These are phyloP conservation scores for Saccharum hybrid DNA, from an alignment of 202 grass and related monocot species.

Conservation along the genomic window DNA sequence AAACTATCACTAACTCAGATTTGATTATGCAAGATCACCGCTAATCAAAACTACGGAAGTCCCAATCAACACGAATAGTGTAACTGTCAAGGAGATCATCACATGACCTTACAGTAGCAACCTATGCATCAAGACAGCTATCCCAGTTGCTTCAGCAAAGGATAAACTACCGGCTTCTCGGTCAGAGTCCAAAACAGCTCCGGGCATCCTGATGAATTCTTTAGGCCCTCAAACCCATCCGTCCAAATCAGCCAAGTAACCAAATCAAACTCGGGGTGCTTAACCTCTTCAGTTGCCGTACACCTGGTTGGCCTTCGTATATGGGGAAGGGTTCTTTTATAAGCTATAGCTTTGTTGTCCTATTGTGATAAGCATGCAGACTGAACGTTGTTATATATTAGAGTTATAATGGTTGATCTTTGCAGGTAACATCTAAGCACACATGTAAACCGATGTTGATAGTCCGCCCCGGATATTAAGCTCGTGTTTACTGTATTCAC, in stretches of 20 bases:
- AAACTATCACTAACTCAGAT: not conserved
- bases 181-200: slow-evolving; percentile 11
- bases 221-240: slow-evolving; percentile 28
- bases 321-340: slow-evolving; percentile 8
- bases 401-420: not conserved
- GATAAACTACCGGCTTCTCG: slow-evolving; percentile 14
- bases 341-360: slow-evolving; percentile 54
- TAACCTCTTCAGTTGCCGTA: slow-evolving; percentile 1
- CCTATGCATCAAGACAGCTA: slow-evolving; percentile 5
- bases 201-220: not conserved
- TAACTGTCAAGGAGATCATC: slow-evolving; percentile 35
- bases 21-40: not conserved
- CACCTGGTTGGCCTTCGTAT: slow-evolving; percentile 36
- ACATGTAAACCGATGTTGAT: slow-evolving; percentile 19
- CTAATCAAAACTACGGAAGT: slow-evolving; percentile 25
- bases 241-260: slow-evolving; percentile 14
- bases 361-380: slow-evolving; percentile 39
- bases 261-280: slow-evolving; percentile 32
- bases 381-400: not conserved
- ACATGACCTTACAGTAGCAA: not conserved
- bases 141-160: slow-evolving; percentile 14
- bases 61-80: not conserved
- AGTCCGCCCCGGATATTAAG: not conserved
- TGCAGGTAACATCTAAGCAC: slow-evolving; percentile 3
- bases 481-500: not conserved